These are phyloP conservation scores for Cordia subcordata DNA, from an alignment of 257 asterid species.

Conservation along the genomic window DNA sequence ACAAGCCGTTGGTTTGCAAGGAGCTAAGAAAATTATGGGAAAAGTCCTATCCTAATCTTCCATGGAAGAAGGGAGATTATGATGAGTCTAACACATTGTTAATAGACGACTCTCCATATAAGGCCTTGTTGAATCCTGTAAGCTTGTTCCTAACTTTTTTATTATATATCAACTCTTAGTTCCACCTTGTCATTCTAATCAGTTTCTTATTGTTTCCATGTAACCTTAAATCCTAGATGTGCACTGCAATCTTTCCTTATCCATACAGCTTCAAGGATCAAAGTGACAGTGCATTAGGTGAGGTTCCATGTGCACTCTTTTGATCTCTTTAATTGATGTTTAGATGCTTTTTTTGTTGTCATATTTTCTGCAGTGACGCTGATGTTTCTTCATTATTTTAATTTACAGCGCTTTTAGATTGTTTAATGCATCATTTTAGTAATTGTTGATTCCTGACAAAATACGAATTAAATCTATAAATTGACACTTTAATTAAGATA, in stretches of 20 bases:
- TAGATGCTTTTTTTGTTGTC: background rate
- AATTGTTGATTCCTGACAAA: no score
- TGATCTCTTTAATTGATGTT: background rate
- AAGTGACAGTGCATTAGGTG: conserved; percentile 69
- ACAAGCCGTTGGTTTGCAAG: conserved; percentile 83
- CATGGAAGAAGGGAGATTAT: conserved; percentile 78
- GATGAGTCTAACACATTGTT: conserved; percentile 76
- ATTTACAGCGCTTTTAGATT: background rate
- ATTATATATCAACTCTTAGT: background rate
- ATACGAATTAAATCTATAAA: no score
- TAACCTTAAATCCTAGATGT: conserved; percentile 34
- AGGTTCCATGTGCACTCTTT: conserved; percentile 1
- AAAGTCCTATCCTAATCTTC: conserved; percentile 42
- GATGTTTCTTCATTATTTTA: background rate
- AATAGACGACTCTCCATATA: conserved; percentile 95
- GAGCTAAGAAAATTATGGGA: conserved; percentile 80
- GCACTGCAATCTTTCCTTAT: conserved; percentile 70
- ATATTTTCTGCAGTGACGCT: background rate
- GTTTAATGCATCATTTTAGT: no score
- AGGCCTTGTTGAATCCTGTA: conserved; percentile 94
- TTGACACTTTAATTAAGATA: no score
- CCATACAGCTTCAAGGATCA: conserved; percentile 39
- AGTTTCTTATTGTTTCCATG: background rate
- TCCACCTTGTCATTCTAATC: background rate
- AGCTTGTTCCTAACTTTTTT: conserved; percentile 15